A percentile compares a stretch with the other conserved stretches of the same genome.
Evolutionary conservation across 2,329 filamentous ascomycete genomes (phyloP).

Genomic region (Sporothrix humicola): DNA sequence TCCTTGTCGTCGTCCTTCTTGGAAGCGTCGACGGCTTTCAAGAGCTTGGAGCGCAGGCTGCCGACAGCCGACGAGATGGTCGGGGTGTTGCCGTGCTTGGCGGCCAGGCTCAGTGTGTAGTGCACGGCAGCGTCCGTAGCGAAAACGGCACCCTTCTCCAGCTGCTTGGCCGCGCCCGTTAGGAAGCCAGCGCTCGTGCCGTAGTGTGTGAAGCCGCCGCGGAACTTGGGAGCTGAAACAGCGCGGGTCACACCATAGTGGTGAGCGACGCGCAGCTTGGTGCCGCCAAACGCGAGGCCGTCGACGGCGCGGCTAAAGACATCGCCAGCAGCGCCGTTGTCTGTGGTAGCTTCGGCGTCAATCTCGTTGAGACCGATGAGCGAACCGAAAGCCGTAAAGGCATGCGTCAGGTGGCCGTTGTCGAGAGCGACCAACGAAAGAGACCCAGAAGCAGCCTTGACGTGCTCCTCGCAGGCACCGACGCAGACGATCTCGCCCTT

Average conservation of each 20-base stretch:
- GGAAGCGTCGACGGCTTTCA: slow-evolving; percentile 53
- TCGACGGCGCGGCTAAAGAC: slow-evolving; percentile 65
- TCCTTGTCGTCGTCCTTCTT: slow-evolving; percentile 40
- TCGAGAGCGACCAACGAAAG: slow-evolving; percentile 53
- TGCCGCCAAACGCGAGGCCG: slow-evolving; percentile 60
- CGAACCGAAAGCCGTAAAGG: slow-evolving; percentile 66
- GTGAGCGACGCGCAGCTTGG: slow-evolving; percentile 60
- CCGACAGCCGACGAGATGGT: slow-evolving; percentile 63
- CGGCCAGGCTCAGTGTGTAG: slow-evolving; percentile 59
- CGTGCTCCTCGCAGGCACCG: slow-evolving; percentile 57
- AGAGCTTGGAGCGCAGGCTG: slow-evolving; percentile 58
- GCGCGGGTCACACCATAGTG: slow-evolving; percentile 64
- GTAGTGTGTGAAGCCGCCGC: slow-evolving; percentile 52
- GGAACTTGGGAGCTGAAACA: slow-evolving; percentile 60
- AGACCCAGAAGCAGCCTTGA: slow-evolving; percentile 44
- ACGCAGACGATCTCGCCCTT: slow-evolving; percentile 62
- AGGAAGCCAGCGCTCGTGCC: slow-evolving; percentile 65
- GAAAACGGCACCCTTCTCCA: slow-evolving; percentile 59
- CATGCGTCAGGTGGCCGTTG: slow-evolving; percentile 65
- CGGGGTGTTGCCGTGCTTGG: slow-evolving; percentile 52
- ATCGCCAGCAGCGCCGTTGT: slow-evolving; percentile 56
- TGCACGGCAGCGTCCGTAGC: slow-evolving; percentile 58
- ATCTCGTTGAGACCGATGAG: slow-evolving; percentile 68
- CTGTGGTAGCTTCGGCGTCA: slow-evolving; percentile 59
- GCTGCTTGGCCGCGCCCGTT: slow-evolving; percentile 54